A percentile compares a stretch with the other conserved stretches of the same genome.
Conservation (phyloP, 1,284 basidiomycete genomes). For the Apiotrichum porosum region DNA sequence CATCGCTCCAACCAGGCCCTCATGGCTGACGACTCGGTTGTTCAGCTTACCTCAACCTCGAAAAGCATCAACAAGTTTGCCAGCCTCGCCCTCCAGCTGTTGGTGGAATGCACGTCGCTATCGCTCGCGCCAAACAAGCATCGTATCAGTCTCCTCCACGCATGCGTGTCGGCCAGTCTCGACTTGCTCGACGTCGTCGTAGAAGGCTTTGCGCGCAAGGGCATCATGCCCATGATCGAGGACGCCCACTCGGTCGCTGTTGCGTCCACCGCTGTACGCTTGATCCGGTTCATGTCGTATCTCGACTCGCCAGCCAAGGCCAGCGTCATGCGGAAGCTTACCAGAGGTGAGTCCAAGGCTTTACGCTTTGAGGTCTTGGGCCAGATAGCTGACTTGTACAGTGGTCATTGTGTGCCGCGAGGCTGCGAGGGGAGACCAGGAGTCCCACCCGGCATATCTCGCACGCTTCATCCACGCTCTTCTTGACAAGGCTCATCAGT, state of each 20-base stretch:
- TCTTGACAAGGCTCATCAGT: constrained; percentile 20
- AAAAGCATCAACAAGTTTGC: constrained; percentile 23
- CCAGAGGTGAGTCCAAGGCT: constrained; percentile 5
- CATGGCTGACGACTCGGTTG: constrained; percentile 2
- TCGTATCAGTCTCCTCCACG: constrained; percentile 16
- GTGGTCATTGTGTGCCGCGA: constrained; percentile 24
- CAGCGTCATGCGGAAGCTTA: constrained; percentile 15
- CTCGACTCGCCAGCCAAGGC: constrained; percentile 16
- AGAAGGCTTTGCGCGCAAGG: constrained; percentile 19
- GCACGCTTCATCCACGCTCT: constrained; percentile 20
- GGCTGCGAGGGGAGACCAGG: constrained; percentile 17
- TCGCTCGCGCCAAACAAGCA: constrained; percentile 16
- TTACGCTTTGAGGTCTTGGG: too few relatives aligned
- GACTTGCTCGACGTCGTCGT: constrained; percentile 20
- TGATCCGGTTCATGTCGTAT: constrained; percentile 19
- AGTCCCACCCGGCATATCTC: constrained; percentile 18
- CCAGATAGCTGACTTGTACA: constrained; percentile 6
- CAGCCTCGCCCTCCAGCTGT: constrained; percentile 13
- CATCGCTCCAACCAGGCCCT: constrained; percentile 15
- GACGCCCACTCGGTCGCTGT: constrained; percentile 22
- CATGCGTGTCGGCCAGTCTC: constrained; percentile 16
- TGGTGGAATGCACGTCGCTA: constrained; percentile 18
- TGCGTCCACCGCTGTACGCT: constrained; percentile 18
- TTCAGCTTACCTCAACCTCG: constrained; percentile 17
- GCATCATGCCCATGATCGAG: constrained; percentile 26